phyloP scores from a whole-genome alignment of 176 grass and related monocot genomes.

The Eleusine coracana region DNA sequence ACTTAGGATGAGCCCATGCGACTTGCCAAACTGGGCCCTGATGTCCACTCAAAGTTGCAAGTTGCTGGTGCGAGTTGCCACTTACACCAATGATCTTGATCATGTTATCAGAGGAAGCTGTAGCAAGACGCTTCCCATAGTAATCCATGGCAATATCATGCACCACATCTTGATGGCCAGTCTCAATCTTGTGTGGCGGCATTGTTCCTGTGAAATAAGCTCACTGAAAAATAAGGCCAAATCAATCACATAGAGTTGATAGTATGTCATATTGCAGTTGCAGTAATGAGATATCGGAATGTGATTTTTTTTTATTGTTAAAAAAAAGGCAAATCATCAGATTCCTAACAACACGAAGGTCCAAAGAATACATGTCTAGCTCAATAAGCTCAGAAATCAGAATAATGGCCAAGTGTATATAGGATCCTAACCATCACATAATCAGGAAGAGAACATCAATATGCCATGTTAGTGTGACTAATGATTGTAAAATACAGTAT shows the following conservation, averaged over 20 bases:
- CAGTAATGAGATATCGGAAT: not conserved
- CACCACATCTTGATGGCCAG: constrained; percentile 70
- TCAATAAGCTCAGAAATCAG: constrained; percentile 2
- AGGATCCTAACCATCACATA: not conserved
- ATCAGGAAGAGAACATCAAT: not conserved
- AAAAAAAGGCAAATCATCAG: not conserved
- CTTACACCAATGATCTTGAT: constrained; percentile 79
- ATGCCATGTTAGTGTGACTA: not conserved
- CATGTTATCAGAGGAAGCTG: constrained; percentile 65
- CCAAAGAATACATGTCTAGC: not conserved
- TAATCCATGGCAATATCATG: constrained; percentile 77
- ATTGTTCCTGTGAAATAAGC: constrained; percentile 37
- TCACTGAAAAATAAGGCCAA: not conserved
- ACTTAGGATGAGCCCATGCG: constrained; percentile 76
- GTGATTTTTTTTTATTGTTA: not conserved
- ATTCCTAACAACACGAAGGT: not conserved
- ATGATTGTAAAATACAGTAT: not conserved
- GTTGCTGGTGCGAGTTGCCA: constrained; percentile 65
- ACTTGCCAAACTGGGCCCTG: constrained; percentile 82
- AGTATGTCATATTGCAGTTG: not conserved
- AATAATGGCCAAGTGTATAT: too few species aligned
- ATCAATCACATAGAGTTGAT: constrained; percentile 14
- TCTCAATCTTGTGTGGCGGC: constrained; percentile 74
- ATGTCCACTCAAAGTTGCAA: constrained; percentile 75
- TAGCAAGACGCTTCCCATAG: constrained; percentile 80